Base-by-base conservation (phyloP, 2,329 filamentous ascomycete species). In the Apiospora marii region DNA sequence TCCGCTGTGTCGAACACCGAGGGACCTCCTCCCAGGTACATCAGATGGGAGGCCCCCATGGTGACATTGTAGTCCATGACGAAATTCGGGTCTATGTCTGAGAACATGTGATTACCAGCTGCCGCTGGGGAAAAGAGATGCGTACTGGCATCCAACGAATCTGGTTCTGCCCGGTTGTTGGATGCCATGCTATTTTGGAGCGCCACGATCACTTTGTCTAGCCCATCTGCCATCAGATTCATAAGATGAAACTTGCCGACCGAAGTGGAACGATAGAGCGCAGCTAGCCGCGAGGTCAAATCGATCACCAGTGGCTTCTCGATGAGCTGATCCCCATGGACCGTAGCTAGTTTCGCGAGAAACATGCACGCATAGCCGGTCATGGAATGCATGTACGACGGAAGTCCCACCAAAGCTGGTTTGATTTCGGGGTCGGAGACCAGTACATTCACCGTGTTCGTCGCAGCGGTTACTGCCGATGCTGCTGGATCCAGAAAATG, bases 351-450 rank as follows among this genome's bases (percentile, higher is more conserved):
- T 73, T 87, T 87, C 48, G 87, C 82, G 1, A 88, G 80, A 73
- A 88, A 88, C 75, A 87, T 85, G 75, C 85, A 87, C 1, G 87
- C 86, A 72, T 88, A 88, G 0, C 85, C 85, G 0, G 85, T 87
- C 87, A 88, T 88, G 64, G 85, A 86, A 72, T 87, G 85, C 61
- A 87, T 82, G 69, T 87, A 88, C 4, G 85, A 85, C 1, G 87
- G 86, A 78, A 88, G 85, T 1, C 86, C 85, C 74, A 75, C 77
- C 10, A 83, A 81, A 0, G 82, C 82, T 13, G 81, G 80, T 2
- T 82, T 81, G 4, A 87, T 81, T 44, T 86, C 83, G 0, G 80
- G 77, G 44, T 87, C 85, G 0, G 79, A 82, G 5, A 85, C 77
- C 8, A 87, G 80, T 70, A 86, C 80, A 44, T 85, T 82, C 48